Percentiles rank a stretch among this genome's conserved stretches.
These are phyloP conservation scores for Puccinia coronata DNA, from an alignment of 1,284 basidiomycete species.

Conservation along the genomic window DNA sequence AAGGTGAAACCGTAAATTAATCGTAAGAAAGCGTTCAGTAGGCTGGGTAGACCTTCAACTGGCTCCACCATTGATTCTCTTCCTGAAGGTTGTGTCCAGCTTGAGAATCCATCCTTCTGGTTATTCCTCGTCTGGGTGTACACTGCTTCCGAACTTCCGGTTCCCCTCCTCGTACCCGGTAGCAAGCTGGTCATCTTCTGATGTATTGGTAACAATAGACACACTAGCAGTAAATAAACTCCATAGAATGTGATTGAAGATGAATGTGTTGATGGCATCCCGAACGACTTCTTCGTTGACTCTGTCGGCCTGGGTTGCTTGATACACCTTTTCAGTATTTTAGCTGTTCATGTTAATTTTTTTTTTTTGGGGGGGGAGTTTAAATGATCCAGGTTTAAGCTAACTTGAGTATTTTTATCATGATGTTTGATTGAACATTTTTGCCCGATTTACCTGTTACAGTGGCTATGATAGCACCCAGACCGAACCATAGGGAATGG, in stretches of 20 bases:
- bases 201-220: constrained; percentile 64
- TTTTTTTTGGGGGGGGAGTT: no score
- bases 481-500: constrained; percentile 69
- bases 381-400: no score
- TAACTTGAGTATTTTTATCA: no score
- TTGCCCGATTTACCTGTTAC: constrained; percentile 52
- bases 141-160: constrained; percentile 30
- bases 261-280: constrained; percentile 87
- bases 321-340: constrained; percentile 69
- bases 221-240: constrained; percentile 68
- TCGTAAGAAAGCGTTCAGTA: constrained; percentile 28
- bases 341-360: no score
- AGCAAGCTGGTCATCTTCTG: constrained; percentile 56
- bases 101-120: constrained; percentile 33
- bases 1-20: constrained; percentile 51
- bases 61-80: not conserved
- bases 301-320: constrained; percentile 71
- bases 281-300: constrained; percentile 66
- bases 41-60: not conserved
- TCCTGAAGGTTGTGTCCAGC: not conserved
- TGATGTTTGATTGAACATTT: not conserved
- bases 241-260: constrained; percentile 73
- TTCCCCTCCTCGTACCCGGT: not conserved
- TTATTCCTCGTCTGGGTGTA: constrained; percentile 34
- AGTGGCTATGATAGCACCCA: constrained; percentile 68